Conservation (phyloP, 495 filamentous ascomycete genomes). For the Hypoxylon rickii region DNA sequence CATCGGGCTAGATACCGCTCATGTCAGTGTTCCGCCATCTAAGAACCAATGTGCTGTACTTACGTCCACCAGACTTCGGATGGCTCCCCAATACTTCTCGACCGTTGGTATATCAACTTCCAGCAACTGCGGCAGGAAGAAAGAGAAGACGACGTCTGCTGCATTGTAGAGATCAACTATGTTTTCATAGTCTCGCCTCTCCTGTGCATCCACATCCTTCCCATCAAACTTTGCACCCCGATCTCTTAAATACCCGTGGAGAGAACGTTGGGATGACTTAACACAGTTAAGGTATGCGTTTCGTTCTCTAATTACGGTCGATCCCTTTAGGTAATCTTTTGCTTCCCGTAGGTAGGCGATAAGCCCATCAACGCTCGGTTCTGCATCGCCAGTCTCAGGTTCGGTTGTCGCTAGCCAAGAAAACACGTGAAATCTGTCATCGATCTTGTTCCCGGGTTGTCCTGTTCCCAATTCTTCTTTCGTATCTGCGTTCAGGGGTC, state of each 20-base stretch:
- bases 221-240: constrained; percentile 13
- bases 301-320: constrained; percentile 21
- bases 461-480: not conserved
- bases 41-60: not conserved
- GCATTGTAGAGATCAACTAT: constrained; percentile 38
- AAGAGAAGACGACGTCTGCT: constrained; percentile 40
- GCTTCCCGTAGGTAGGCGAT: constrained; percentile 18
- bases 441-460: not conserved
- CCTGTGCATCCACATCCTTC: constrained; percentile 7
- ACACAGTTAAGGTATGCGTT: constrained; percentile 21
- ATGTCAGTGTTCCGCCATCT: not conserved
- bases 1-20: constrained; percentile 1
- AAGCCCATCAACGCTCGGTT: constrained; percentile 5
- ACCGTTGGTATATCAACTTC: constrained; percentile 29
- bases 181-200: constrained; percentile 27
- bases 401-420: constrained; percentile 21
- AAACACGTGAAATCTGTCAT: constrained; percentile 33
- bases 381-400: not conserved
- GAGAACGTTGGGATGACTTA: constrained; percentile 7
- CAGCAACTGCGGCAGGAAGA: constrained; percentile 39
- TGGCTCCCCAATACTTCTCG: constrained; percentile 44
- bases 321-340: constrained; percentile 20
- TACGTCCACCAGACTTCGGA: constrained; percentile 35
- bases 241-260: constrained; percentile 13
- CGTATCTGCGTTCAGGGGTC: not conserved